These are phyloP conservation scores for Hymenoscyphus occultus DNA, from an alignment of 2,329 filamentous ascomycete genomes.

Conservation along the genomic window DNA sequence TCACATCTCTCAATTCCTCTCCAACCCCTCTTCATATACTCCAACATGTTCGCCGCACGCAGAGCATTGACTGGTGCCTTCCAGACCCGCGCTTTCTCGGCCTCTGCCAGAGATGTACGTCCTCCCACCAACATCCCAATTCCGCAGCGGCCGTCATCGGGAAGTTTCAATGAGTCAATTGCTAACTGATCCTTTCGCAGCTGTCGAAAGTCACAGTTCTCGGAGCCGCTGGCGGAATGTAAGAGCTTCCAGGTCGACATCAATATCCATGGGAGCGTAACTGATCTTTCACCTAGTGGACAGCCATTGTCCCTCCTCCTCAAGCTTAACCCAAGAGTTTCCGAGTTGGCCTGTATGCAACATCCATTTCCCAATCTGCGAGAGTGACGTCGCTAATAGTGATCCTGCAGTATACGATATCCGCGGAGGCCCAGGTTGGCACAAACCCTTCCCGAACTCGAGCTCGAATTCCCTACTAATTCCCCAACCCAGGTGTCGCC, in stretches of 20 bases:
- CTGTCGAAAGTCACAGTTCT: slow-evolving; percentile 97
- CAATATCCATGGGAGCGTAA: neutral
- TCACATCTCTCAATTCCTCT: neutral
- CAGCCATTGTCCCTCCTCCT: slow-evolving; percentile 96
- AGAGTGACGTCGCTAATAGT: neutral
- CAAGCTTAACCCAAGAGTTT: slow-evolving; percentile 94
- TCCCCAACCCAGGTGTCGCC: slow-evolving; percentile 70
- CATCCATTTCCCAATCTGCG: neutral
- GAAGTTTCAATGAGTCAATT: slow-evolving; percentile 17
- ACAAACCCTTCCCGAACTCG: slow-evolving; percentile 18
- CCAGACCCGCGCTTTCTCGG: slow-evolving; percentile 79
- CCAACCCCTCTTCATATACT: neutral
- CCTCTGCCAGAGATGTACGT: slow-evolving; percentile 71
- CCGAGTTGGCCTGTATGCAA: slow-evolving; percentile 13
- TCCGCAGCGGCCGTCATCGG: neutral
- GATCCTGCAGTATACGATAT: slow-evolving; percentile 75
- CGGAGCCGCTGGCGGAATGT: slow-evolving; percentile 91
- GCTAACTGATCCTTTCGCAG: slow-evolving; percentile 47
- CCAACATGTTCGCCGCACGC: slow-evolving; percentile 71
- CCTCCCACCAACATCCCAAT: slow-evolving; percentile 20
- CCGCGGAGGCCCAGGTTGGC: slow-evolving; percentile 84
- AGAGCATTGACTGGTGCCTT: slow-evolving; percentile 52
- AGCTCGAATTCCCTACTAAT: slow-evolving; percentile 23
- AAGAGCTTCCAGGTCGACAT: neutral
- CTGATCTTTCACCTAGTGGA: slow-evolving; percentile 46